phyloP scores from a whole-genome alignment of 1,139 yeast species.

The Yamadazyma sp. region DNA sequence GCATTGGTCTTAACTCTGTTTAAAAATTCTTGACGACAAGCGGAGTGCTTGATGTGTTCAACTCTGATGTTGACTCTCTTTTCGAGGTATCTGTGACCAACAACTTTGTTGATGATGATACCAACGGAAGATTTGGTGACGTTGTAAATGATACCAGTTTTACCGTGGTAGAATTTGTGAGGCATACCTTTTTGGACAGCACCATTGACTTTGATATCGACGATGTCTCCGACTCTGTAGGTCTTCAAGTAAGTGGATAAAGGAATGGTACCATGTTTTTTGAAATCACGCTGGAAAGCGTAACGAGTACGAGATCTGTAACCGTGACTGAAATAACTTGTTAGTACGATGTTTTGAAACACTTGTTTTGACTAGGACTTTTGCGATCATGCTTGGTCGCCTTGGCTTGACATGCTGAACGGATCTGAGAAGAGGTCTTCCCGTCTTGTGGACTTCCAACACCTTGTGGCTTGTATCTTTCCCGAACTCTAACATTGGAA shows the following conservation, averaged over 20 bases:
- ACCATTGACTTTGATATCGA: conserved; percentile 99
- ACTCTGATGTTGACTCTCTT: conserved; percentile 98
- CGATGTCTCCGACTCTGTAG: conserved; percentile 99
- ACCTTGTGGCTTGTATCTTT: too few relatives aligned
- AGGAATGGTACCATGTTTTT: conserved; percentile 94
- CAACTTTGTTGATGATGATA: conserved; percentile 96
- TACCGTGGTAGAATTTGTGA: conserved; percentile 99
- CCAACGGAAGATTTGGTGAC: conserved; percentile 98
- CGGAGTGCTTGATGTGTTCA: conserved; percentile 99
- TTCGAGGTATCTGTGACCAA: conserved; percentile 98
- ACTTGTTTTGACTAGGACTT: not conserved
- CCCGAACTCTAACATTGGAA: too few relatives aligned
- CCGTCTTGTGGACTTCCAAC: not conserved
- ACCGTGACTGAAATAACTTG: conserved; percentile 59
- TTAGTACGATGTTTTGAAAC: conserved; percentile 6
- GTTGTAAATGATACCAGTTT: conserved; percentile 98
- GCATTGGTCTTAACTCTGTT: conserved; percentile 98
- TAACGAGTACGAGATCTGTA: conserved; percentile 99
- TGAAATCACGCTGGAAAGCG: conserved; percentile 99
- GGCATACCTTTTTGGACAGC: conserved; percentile 99
- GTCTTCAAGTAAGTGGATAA: conserved; percentile 95
- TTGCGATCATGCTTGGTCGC: too few relatives aligned
- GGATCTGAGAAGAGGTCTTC: too few relatives aligned
- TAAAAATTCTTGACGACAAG: conserved; percentile 98
- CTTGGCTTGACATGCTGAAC: too few relatives aligned